Evolutionary conservation across 331 rosid species (phyloP).

Genomic region (Stylosanthes scabra): DNA sequence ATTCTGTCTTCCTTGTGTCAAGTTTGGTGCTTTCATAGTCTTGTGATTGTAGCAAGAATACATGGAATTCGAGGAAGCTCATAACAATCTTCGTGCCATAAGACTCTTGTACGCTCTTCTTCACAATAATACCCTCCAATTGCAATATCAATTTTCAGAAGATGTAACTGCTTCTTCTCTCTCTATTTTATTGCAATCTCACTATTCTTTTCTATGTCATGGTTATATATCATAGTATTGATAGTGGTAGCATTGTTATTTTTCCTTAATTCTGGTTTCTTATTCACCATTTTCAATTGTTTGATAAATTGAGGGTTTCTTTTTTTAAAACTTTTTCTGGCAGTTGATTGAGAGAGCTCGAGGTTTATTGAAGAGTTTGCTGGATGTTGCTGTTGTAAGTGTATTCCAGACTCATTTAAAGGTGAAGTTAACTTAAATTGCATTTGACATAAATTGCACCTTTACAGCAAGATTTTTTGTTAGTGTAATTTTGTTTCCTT

Average conservation of each 20-base stretch:
- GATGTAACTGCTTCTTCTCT: slow-evolving; percentile 38
- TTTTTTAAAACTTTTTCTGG: background rate
- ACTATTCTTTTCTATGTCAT: background rate
- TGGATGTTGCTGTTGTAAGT: slow-evolving; percentile 63
- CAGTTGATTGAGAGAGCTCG: slow-evolving; percentile 62
- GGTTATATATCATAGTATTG: background rate
- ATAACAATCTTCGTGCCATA: slow-evolving; percentile 54
- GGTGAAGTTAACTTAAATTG: slow-evolving; percentile 37
- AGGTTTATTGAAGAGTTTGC: slow-evolving; percentile 55
- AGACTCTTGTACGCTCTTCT: slow-evolving; percentile 64
- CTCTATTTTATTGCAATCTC: background rate
- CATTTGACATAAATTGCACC: background rate
- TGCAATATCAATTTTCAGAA: slow-evolving; percentile 37
- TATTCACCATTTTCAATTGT: background rate
- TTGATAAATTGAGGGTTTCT: background rate
- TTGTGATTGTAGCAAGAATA: background rate
- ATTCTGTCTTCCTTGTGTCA: no score
- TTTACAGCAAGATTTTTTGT: slow-evolving; percentile 5
- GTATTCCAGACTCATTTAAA: slow-evolving; percentile 54
- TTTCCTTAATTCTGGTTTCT: background rate
- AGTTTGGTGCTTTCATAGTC: no score
- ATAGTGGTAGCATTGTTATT: background rate
- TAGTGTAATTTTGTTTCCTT: slow-evolving; percentile 28
- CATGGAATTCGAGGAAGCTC: slow-evolving; percentile 59
- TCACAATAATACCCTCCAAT: slow-evolving; percentile 32